Evolutionary conservation across 139 green algal species (phyloP).

Genomic region (Pedinophyceae sp.): DNA sequence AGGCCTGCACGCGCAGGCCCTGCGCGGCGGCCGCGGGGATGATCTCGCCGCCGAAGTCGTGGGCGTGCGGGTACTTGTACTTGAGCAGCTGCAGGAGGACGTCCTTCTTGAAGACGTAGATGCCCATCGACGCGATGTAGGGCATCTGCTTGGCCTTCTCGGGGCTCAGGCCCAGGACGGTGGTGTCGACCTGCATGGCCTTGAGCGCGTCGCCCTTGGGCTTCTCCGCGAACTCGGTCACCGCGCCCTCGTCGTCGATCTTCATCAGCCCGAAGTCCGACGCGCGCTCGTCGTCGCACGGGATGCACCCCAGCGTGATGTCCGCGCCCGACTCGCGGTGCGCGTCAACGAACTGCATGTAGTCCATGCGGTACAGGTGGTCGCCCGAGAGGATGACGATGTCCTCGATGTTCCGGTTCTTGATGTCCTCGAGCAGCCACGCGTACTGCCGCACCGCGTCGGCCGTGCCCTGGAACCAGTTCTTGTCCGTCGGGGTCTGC

Average conservation of each 20-base stretch:
- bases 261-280: conserved; percentile 92
- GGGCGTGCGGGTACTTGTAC: conserved; percentile 38
- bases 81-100: conserved; percentile 61
- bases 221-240: conserved; percentile 90
- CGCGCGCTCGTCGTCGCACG: conserved; percentile 62
- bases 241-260: conserved; percentile 60
- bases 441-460: conserved; percentile 93
- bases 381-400: conserved; percentile 91
- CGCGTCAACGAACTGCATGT: conserved; percentile 94
- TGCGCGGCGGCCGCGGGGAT: conserved; percentile 59
- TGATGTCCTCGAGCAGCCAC: conserved; percentile 86
- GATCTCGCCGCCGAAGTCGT: conserved; percentile 98
- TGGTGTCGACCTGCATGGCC: conserved; percentile 88
- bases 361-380: conserved; percentile 98
- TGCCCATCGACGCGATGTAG: conserved; percentile 98
- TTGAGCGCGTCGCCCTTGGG: conserved; percentile 85
- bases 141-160: conserved; percentile 58
- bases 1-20: conserved; percentile 41
- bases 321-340: conserved; percentile 79
- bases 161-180: conserved; percentile 54
- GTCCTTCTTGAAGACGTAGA: conserved; percentile 99
- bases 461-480: conserved; percentile 92
- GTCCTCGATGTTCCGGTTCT: conserved; percentile 84
- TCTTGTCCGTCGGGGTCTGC: conserved; percentile 54
- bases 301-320: conserved; percentile 86